These are phyloP conservation scores for Kodamaea fungicola DNA, from an alignment of 1,139 yeast genomes.

Conservation along the genomic window DNA sequence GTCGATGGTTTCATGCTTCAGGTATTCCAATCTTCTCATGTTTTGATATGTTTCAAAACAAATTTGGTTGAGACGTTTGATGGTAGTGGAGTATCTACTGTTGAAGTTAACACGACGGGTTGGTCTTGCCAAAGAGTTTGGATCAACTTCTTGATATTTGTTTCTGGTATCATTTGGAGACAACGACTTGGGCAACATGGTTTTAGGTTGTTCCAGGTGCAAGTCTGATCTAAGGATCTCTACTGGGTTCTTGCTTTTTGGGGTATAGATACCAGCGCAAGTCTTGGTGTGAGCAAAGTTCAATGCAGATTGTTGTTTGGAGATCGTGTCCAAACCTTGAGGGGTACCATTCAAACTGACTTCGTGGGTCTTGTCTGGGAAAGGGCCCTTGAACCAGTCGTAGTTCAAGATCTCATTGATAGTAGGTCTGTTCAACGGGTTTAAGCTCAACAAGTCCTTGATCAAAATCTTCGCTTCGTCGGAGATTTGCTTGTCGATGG, in stretches of 20 bases:
- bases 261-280: conserved; percentile 59
- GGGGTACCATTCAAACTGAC: conserved; percentile 57
- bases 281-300: conserved; percentile 70
- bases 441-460: conserved; percentile 65
- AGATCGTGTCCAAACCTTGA: conserved; percentile 53
- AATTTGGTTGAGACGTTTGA: conserved; percentile 35
- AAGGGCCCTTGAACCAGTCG: conserved; percentile 81
- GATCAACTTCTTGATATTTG: conserved; percentile 76
- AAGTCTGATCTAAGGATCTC: conserved; percentile 69
- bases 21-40: conserved; percentile 38
- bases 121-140: conserved; percentile 35
- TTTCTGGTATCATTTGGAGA: conserved; percentile 90
- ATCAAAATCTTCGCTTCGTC: conserved; percentile 71
- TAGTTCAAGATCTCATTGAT: conserved; percentile 76
- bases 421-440: conserved; percentile 80
- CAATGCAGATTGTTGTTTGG: conserved; percentile 59
- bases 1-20: conserved; percentile 32
- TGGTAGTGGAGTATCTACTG: conserved; percentile 38
- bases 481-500: conserved; percentile 67
- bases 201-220: conserved; percentile 64
- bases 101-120: conserved; percentile 42
- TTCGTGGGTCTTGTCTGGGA: conserved; percentile 70
- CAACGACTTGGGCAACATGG: conserved; percentile 80
- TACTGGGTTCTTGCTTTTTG: conserved; percentile 58
- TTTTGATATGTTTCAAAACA: conserved; percentile 42